phyloP scores from a whole-genome alignment of 208 protist species.

The Leishmania tropica region DNA sequence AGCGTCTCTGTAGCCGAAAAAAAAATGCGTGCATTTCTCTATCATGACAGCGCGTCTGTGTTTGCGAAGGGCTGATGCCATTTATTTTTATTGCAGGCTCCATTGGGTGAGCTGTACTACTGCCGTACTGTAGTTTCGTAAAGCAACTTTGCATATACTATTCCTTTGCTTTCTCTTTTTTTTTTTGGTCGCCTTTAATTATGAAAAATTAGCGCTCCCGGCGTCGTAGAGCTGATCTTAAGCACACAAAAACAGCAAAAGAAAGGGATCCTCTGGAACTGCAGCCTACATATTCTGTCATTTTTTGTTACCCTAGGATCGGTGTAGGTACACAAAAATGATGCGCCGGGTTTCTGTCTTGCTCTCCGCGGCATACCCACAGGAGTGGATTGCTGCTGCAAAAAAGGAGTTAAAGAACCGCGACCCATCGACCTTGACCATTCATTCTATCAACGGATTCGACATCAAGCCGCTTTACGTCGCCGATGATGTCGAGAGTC shows the following conservation, averaged over 20 bases:
- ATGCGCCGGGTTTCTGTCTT: constrained; percentile 75
- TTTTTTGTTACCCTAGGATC: too few species aligned
- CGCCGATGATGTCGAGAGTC: constrained; percentile 25
- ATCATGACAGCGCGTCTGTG: background rate
- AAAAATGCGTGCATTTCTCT: background rate
- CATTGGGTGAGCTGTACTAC: background rate
- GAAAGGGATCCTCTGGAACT: background rate
- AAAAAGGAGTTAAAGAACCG: constrained; percentile 87
- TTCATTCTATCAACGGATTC: constrained; percentile 77
- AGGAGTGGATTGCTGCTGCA: constrained; percentile 70
- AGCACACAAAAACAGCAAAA: background rate
- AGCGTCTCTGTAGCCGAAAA: background rate
- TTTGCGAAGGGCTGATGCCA: background rate
- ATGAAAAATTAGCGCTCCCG: background rate
- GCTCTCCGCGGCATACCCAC: constrained; percentile 32
- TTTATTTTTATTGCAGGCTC: background rate
- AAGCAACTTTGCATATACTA: background rate
- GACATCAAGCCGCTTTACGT: constrained; percentile 92
- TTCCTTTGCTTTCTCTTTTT: background rate
- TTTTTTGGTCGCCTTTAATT: background rate
- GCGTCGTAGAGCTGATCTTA: background rate
- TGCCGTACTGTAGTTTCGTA: background rate
- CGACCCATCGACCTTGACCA: constrained; percentile 50
- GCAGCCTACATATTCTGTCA: background rate
- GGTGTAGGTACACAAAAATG: constrained; percentile 10